These are phyloP conservation scores for Aegilops tauschii DNA, from an alignment of 176 grass and related monocot species.

Conservation along the genomic window DNA sequence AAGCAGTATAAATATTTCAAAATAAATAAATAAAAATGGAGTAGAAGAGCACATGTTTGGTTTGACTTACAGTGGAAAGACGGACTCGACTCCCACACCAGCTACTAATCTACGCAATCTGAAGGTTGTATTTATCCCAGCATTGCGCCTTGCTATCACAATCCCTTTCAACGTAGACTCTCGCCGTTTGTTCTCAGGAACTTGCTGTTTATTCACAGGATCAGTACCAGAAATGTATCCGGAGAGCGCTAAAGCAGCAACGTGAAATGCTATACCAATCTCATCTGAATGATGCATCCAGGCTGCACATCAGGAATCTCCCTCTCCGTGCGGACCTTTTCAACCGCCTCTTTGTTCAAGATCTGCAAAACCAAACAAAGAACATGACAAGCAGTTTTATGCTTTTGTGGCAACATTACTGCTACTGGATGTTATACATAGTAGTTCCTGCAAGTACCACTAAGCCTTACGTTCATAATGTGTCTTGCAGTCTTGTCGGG, in stretches of 20 bases:
- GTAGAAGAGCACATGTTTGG: neutral
- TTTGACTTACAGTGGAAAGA: conserved; percentile 78
- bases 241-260: neutral
- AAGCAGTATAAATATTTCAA: neutral
- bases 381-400: neutral
- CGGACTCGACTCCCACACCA: conserved; percentile 69
- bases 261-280: conserved; percentile 55
- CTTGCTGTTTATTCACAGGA: conserved; percentile 51
- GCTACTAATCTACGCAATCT: conserved; percentile 75
- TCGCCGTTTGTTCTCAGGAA: conserved; percentile 80
- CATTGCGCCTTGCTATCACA: conserved; percentile 80
- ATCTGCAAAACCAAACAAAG: conserved; percentile 36
- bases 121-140: conserved; percentile 81
- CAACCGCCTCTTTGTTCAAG: conserved; percentile 79
- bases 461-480: conserved; percentile 71
- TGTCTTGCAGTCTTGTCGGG: conserved; percentile 88
- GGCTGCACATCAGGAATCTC: conserved; percentile 66
- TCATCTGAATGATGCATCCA: conserved; percentile 80
- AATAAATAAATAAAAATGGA: neutral
- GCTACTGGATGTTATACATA: neutral
- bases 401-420: neutral
- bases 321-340: conserved; percentile 46
- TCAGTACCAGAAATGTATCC: neutral
- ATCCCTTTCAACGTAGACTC: conserved; percentile 75
- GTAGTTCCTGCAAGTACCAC: neutral